Conservation (phyloP, 139 green algal genomes). For the Tetratostichococcus sp. region DNA sequence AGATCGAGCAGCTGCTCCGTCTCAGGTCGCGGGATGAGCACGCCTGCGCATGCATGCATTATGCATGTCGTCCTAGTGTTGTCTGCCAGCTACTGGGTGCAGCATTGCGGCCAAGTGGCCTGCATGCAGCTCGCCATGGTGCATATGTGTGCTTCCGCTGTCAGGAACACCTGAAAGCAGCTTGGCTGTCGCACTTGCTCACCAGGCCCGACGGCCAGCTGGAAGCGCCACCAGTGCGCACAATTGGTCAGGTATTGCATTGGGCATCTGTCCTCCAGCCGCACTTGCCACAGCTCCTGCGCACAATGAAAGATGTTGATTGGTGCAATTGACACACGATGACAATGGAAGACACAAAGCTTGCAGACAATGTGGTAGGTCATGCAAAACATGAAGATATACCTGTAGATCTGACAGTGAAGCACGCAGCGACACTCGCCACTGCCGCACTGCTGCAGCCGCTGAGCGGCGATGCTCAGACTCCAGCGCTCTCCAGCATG, state of each 20-base stretch:
- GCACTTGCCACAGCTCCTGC: slow-evolving; percentile 25
- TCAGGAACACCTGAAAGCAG: too few relatives aligned
- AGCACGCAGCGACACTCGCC: slow-evolving; percentile 40
- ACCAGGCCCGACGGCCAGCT: slow-evolving; percentile 56
- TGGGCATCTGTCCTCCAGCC: slow-evolving; percentile 30
- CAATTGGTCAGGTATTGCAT: slow-evolving; percentile 85
- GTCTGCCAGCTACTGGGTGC: too few relatives aligned
- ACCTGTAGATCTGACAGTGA: slow-evolving; percentile 23
- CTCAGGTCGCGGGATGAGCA: slow-evolving; percentile 89
- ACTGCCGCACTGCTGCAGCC: neutral
- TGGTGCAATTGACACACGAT: neutral
- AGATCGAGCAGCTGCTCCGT: slow-evolving; percentile 85
- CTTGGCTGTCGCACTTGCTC: too few relatives aligned
- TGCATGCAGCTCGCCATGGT: too few relatives aligned
- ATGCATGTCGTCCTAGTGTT: too few relatives aligned
- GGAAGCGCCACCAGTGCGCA: slow-evolving; percentile 80
- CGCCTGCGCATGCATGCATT: slow-evolving; percentile 43
- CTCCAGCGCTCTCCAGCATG: slow-evolving; percentile 39
- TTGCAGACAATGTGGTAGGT: neutral
- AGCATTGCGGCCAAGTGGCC: neutral
- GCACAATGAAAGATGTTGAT: neutral
- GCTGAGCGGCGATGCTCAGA: slow-evolving; percentile 8
- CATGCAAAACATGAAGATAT: neutral
- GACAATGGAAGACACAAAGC: neutral
- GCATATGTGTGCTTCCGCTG: too few relatives aligned